These are phyloP conservation scores for Aureobasidium sp. DNA, from an alignment of 2,329 filamentous ascomycete species.

Conservation along the genomic window DNA sequence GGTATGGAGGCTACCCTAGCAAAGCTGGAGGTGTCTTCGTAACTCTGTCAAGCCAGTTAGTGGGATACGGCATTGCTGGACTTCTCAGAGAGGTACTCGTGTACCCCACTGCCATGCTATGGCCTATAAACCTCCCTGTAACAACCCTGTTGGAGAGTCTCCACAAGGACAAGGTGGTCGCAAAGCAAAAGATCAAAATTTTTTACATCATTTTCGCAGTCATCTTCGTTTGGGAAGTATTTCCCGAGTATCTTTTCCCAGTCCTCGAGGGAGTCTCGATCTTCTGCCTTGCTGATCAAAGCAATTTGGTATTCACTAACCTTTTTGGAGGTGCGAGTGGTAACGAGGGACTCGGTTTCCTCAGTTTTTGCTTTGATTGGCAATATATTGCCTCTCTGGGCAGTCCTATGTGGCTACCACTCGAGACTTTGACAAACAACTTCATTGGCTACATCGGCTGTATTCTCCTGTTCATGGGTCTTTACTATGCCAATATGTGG, in stretches of 20 bases:
- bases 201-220: conserved; percentile 34
- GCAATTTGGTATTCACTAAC: conserved; percentile 38
- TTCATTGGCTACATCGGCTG: conserved; percentile 31
- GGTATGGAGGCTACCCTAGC: conserved; percentile 35
- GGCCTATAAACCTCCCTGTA: conserved; percentile 32
- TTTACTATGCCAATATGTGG: conserved; percentile 39
- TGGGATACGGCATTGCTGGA: conserved; percentile 43
- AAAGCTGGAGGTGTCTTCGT: conserved; percentile 36
- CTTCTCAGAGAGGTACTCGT: conserved; percentile 38
- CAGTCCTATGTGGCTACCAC: conserved; percentile 31
- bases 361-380: conserved; percentile 38
- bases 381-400: conserved; percentile 32
- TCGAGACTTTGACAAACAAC: conserved; percentile 32
- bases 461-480: conserved; percentile 29
- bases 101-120: conserved; percentile 43
- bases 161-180: conserved; percentile 30
- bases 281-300: conserved; percentile 39
- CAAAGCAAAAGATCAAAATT: conserved; percentile 31
- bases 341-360: conserved; percentile 38
- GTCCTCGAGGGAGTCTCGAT: conserved; percentile 34
- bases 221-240: conserved; percentile 40
- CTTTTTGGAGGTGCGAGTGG: conserved; percentile 42
- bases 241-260: conserved; percentile 41
- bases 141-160: conserved; percentile 32
- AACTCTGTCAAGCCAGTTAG: conserved; percentile 39